Base-by-base conservation (phyloP, 768 basidiomycete species). In the Leccinum incarnatum region DNA sequence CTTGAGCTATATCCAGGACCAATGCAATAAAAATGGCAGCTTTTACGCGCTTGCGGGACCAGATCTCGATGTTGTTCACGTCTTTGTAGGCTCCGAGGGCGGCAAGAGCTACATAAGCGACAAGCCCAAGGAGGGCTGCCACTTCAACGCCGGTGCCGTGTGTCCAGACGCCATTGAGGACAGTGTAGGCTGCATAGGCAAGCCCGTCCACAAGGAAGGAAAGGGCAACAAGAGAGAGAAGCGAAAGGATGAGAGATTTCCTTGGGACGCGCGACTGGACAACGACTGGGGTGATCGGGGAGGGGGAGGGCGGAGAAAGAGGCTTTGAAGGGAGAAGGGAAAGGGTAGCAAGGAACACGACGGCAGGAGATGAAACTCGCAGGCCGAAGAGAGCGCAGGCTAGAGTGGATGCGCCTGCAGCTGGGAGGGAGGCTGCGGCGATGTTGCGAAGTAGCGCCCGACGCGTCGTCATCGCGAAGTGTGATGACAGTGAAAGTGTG, bases 11-110 rank as follows among this genome's bases (percentile, higher is more conserved):
- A 67, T 93, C 92, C 54, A 89, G 68, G 5, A 69, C 75, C 49
- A 90, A 71, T 11, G 88, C 80, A 47, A 79, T 61, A 19, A 81
- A 69, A 34, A 89, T 73, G 47, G 83, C 79, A 7, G 76, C 48
- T 69, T 79, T 89, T 65, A 91, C 71, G 50, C 84, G 80, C 60
- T 69, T 83, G 64, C 83, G 68, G 34, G 78, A 79, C 89, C 88
- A 91, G 17, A 90, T 83, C 40, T 83, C 77, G 36, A 86, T 79
- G 36, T 87, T 88, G 30, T 83, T 80, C 55, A 88, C 76, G 61
- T 91, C 90, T 73, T 93, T 91, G 83, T 85, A 92, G 12, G 88
- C 80, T 9, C 91, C 91, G 47, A 91, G 75, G 10, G 85, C 84
- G 14, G 90, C 88, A 51, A 93, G 76, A 37, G 88, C 87, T 36